These are phyloP conservation scores for Dianthus caryophyllus DNA, from an alignment of 148 eudicot genomes.

Conservation along the genomic window DNA sequence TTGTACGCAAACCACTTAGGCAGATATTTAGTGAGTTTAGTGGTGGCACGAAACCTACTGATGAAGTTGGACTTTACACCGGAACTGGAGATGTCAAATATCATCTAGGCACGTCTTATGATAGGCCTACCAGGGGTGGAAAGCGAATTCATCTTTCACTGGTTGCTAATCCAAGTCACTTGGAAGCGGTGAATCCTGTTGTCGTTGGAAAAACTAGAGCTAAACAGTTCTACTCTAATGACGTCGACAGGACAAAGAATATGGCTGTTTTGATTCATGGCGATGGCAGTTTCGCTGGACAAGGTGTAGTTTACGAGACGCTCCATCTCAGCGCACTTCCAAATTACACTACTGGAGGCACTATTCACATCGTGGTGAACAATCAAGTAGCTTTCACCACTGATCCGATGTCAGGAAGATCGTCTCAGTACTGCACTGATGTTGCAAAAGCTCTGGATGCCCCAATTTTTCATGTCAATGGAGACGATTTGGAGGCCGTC, in stretches of 20 bases:
- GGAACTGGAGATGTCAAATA: slow-evolving; percentile 95
- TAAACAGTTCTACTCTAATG: slow-evolving; percentile 76
- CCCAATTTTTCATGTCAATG: slow-evolving; percentile 92
- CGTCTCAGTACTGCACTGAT: slow-evolving; percentile 94
- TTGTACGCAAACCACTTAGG: slow-evolving; percentile 76
- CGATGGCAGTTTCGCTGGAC: slow-evolving; percentile 97
- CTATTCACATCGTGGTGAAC: slow-evolving; percentile 88
- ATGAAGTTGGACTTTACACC: slow-evolving; percentile 75
- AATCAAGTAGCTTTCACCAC: slow-evolving; percentile 96
- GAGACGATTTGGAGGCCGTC: slow-evolving; percentile 91
- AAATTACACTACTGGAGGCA: slow-evolving; percentile 88
- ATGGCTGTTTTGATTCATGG: slow-evolving; percentile 84
- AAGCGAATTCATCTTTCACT: slow-evolving; percentile 85
- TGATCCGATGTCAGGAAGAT: slow-evolving; percentile 81
- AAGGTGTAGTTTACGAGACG: slow-evolving; percentile 95
- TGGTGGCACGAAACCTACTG: slow-evolving; percentile 74
- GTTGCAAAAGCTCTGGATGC: slow-evolving; percentile 90
- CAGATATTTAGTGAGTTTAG: slow-evolving; percentile 89
- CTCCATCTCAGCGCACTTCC: slow-evolving; percentile 95
- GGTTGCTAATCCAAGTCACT: slow-evolving; percentile 94
- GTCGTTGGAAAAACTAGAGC: slow-evolving; percentile 95
- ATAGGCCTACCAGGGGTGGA: slow-evolving; percentile 87
- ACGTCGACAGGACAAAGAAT: slow-evolving; percentile 62
- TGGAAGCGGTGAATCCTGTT: slow-evolving; percentile 93
- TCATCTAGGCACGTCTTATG: slow-evolving; percentile 92